A percentile compares a stretch with the other conserved stretches of the same genome.
Evolutionary conservation across 2,329 filamentous ascomycete genomes (phyloP).

Genomic region (Claviceps paspali): DNA sequence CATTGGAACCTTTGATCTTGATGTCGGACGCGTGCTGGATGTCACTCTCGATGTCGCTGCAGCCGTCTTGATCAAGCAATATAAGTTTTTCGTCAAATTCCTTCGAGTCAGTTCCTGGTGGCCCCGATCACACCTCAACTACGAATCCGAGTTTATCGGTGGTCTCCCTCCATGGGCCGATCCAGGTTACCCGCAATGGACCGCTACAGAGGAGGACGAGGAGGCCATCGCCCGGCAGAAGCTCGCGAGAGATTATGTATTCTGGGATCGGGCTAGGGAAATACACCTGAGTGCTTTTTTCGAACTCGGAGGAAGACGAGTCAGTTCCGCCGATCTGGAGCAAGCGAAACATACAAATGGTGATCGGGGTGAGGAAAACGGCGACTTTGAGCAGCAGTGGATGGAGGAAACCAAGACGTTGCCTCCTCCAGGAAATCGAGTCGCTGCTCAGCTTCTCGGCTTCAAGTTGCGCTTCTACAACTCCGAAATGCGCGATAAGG

Average conservation of each 20-base stretch:
- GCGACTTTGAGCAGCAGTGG: slow-evolving; percentile 53
- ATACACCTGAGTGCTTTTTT: slow-evolving; percentile 75
- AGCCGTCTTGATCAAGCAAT: slow-evolving; percentile 81
- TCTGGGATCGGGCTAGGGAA: slow-evolving; percentile 69
- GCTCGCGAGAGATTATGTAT: slow-evolving; percentile 51
- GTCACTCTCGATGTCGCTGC: slow-evolving; percentile 93
- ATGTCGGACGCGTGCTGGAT: slow-evolving; percentile 87
- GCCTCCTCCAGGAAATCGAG: slow-evolving; percentile 72
- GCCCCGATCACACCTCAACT: slow-evolving; percentile 48
- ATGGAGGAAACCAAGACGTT: slow-evolving; percentile 66
- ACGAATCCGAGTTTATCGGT: slow-evolving; percentile 29
- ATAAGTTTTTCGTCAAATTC: slow-evolving; percentile 87
- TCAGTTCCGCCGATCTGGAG: slow-evolving; percentile 42
- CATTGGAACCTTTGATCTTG: slow-evolving; percentile 92
- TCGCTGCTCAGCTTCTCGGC: slow-evolving; percentile 85
- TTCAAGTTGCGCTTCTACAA: slow-evolving; percentile 97
- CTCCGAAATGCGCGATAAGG: slow-evolving; percentile 56
- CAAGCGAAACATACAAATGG: slow-evolving; percentile 24
- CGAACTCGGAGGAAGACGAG: slow-evolving; percentile 61
- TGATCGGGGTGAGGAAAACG: slow-evolving; percentile 28
- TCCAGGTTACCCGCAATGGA: slow-evolving; percentile 51
- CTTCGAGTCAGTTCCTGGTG: slow-evolving; percentile 91
- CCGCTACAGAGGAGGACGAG: slow-evolving; percentile 54
- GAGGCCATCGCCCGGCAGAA: slow-evolving; percentile 39
- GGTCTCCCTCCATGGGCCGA: slow-evolving; percentile 78